These are phyloP conservation scores for Euphorbia corollata DNA, from an alignment of 441 rosid genomes.

Conservation along the genomic window DNA sequence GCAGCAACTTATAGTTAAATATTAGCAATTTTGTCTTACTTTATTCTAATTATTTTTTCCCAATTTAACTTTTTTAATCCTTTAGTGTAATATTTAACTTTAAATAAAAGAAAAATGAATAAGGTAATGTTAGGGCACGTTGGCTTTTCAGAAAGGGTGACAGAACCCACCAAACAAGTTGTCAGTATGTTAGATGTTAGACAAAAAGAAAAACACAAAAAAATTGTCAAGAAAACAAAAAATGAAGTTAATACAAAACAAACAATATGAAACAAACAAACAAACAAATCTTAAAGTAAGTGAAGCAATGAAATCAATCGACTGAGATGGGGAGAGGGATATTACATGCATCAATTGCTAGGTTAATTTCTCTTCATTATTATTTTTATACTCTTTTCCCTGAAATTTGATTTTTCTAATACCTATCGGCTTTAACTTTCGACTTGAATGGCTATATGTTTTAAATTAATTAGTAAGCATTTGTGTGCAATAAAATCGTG, in stretches of 20 bases:
- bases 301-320: neutral
- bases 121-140: too few relatives aligned
- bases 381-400: too few relatives aligned
- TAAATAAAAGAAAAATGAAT: too few relatives aligned
- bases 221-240: slow-evolving; percentile 29
- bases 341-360: neutral
- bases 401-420: too few relatives aligned
- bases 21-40: neutral
- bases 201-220: slow-evolving; percentile 17
- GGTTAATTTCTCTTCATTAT: too few relatives aligned
- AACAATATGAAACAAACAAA: slow-evolving; percentile 21
- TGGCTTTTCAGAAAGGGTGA: too few relatives aligned
- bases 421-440: too few relatives aligned
- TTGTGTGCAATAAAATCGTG: too few relatives aligned
- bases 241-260: slow-evolving; percentile 25
- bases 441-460: too few relatives aligned
- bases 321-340: neutral
- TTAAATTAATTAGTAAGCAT: too few relatives aligned
- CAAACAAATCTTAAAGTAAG: slow-evolving; percentile 15
- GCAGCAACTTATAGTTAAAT: slow-evolving; percentile 11
- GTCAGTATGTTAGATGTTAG: slow-evolving; percentile 11
- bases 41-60: slow-evolving; percentile 25
- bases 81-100: neutral
- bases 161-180: slow-evolving; percentile 12
- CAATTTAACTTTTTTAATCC: slow-evolving; percentile 17